A percentile compares a stretch with the other conserved stretches of the same genome.
Conservation (phyloP, 306 rosid genomes). For the Quercus robur region DNA sequence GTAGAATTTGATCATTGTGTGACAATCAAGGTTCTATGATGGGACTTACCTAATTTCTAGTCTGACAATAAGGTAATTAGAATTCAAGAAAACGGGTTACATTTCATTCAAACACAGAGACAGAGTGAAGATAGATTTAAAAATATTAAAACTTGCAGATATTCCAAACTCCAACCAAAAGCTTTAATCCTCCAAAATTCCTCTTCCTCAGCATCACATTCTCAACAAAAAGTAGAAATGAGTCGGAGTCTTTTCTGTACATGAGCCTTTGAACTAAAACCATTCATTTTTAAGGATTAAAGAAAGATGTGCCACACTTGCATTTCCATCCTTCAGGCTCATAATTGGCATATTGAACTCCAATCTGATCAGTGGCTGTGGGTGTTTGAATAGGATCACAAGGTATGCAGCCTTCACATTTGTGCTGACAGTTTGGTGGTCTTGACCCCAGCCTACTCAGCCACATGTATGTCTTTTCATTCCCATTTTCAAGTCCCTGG, state of each 20-base stretch:
- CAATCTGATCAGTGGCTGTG: constrained; percentile 7
- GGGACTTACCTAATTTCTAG: too few species aligned
- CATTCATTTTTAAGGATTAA: constrained; percentile 21
- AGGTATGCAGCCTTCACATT: constrained; percentile 33
- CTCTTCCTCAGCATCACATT: not conserved
- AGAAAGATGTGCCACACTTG: constrained; percentile 38
- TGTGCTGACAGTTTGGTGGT: constrained; percentile 36
- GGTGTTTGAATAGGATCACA: constrained; percentile 37
- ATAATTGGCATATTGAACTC: constrained; percentile 33
- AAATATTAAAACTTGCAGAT: not conserved
- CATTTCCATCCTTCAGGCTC: constrained; percentile 45
- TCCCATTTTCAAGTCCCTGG: constrained; percentile 12
- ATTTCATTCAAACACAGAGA: too few species aligned
- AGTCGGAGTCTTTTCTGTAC: too few species aligned
- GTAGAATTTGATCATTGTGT: too few species aligned
- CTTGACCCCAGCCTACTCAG: constrained; percentile 34
- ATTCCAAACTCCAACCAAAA: not conserved
- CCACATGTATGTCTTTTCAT: constrained; percentile 12
- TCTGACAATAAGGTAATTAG: too few species aligned
- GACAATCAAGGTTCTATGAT: too few species aligned
- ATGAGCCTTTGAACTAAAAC: not conserved
- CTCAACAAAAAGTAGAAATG: not conserved
- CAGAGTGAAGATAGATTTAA: too few species aligned
- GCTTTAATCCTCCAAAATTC: not conserved
- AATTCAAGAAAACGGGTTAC: too few species aligned